Base-by-base conservation (phyloP, 495 filamentous ascomycete genomes). In the Penicillium cataractarum region DNA sequence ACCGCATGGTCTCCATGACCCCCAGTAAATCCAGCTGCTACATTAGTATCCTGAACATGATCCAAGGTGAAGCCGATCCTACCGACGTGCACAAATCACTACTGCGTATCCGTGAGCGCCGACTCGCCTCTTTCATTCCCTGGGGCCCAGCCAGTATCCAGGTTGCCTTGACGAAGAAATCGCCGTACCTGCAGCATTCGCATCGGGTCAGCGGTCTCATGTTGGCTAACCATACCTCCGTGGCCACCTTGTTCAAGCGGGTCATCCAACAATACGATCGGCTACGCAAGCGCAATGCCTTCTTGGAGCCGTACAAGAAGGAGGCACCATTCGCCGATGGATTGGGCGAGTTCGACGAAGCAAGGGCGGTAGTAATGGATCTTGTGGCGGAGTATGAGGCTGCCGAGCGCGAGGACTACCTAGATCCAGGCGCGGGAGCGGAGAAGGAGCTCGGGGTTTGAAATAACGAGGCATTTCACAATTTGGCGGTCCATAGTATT, bases 71-170 rank as follows among this genome's bases (percentile, higher is more conserved):
- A 72, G 96, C 95, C 9, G 95, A 99, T 72, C 93, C 95, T 17
- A 97, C 93, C 7, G 95, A 99, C 78, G 89, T 92, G 55, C 95
- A 99, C 79, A 99, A 99, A 86, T 97, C 93, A 37, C 83, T 99
- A 56, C 87, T 99, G 56, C 91, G 95, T 60, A 98, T 99, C 71
- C 89, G 95, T 37, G 95, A 99, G 77, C 91, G 95, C 52, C 89
- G 91, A 48, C 82, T 99, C 13, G 96, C 95, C 6, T 96, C 92
- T 6, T 99, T 99, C 72, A 98, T 99, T 64, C 96, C 96, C 17
- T 99, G 95, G 95, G 95, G 95, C n/a, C 95, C 95, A 0, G 95
- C 95, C 12, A 94, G 90, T 71, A 99, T 99, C 65, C 95, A 99
- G 76, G 95, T 99, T 13, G 95, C 95, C 2, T 79, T 98, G 46